Evolutionary conservation across 768 basidiomycete species (phyloP).

Genomic region (Trametes meyenii): DNA sequence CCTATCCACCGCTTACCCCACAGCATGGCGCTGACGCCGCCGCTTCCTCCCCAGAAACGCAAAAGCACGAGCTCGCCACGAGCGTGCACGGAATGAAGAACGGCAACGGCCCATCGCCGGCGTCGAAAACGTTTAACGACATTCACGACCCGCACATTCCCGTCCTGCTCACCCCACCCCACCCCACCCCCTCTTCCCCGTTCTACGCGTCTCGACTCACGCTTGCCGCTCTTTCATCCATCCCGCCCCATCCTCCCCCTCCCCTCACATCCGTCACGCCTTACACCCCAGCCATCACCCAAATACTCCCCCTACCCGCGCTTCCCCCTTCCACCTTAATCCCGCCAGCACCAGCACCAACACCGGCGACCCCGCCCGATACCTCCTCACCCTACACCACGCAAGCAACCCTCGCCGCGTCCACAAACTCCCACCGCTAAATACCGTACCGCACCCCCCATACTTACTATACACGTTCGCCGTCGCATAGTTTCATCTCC

Average conservation of each 20-base stretch:
- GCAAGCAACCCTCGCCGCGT: too few relatives aligned
- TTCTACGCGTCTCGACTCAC: too few relatives aligned
- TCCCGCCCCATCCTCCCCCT: too few relatives aligned
- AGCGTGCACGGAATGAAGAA: constrained; percentile 21
- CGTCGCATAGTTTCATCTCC: not conserved
- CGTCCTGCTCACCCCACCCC: not conserved
- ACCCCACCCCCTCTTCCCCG: not conserved
- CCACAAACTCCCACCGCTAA: too few relatives aligned
- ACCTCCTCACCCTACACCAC: not conserved
- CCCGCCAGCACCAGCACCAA: not conserved
- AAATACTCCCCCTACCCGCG: too few relatives aligned
- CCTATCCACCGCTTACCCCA: not conserved
- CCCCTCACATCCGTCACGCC: too few relatives aligned
- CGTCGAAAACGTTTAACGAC: constrained; percentile 15
- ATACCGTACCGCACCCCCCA: not conserved
- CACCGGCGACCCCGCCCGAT: not conserved
- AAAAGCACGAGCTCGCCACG: constrained; percentile 23
- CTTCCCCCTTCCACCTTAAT: not conserved
- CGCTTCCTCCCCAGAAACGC: constrained; percentile 1
- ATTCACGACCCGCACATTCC: not conserved
- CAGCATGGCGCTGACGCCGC: not conserved
- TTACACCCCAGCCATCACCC: too few relatives aligned
- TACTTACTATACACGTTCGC: not conserved
- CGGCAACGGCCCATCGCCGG: constrained; percentile 24
- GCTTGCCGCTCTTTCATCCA: too few relatives aligned